Base-by-base conservation (phyloP, 1,284 basidiomycete species). In the Marasmius oreades region DNA sequence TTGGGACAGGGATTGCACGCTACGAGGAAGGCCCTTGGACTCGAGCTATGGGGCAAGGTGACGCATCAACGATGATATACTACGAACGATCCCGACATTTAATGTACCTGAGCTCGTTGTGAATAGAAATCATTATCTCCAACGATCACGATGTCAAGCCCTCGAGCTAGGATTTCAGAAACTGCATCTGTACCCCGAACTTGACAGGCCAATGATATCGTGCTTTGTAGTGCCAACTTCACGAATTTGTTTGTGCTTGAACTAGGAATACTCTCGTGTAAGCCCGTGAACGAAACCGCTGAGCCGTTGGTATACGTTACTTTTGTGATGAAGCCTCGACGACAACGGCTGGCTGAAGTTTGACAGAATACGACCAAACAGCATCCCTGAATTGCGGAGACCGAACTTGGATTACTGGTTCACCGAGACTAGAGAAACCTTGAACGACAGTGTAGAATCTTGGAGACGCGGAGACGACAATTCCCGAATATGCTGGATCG, bases 91-190 rank as follows among this genome's bases (percentile, higher is more conserved):
- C 37, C 48, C 26, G 42, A 44, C 56, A 48, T 37, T 2, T n/a
- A 16, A 28, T 47, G 37, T 43, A 91, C 93, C 79, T 92, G 88
- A 55, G 86, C 84, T 56, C 89, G 79, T 68, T 99, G 96, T 2
- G 95, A 97, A 74, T 99, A 99, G 66, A 98, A 99, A 71, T 98
- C 97, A 67, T 99, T 99, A 71, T 95, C 93, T 5, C 93, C 97
- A 20, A 89, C 83, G 56, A 98, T 92, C 31, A 82, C 82, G 59
- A 98, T 83, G 64, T 91, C 81, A 61, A 94, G 74, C 52, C 86
- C 82, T 5, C 71, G 63, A 1, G 70, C 66, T 12, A 92, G 71
- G 14, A 73, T 66, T 22, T 75, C 71, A 28, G 73, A 70, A 48
- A 89, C 69, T 23, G 73, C 68, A 14, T 72, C 68, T 5, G 69